Conservation (phyloP, 306 rosid species). For the Hippophae rhamnoides region DNA sequence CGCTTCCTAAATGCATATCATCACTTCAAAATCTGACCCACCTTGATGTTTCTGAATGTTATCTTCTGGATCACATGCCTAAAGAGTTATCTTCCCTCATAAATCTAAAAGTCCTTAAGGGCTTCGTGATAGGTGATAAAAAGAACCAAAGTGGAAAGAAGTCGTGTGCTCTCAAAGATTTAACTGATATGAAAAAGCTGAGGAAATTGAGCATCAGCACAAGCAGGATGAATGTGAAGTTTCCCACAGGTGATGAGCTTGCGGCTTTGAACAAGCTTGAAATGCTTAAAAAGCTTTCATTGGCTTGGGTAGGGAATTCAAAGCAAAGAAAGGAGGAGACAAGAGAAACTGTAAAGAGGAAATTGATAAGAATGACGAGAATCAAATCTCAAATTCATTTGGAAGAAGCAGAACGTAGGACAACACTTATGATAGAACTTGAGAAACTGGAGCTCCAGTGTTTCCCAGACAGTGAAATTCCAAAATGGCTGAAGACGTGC, state of each 20-base stretch:
- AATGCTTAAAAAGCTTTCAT: slow-evolving; percentile 11
- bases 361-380: not conserved
- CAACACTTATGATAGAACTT: not conserved
- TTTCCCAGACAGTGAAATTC: not conserved
- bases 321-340: not conserved
- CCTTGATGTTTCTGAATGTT: slow-evolving; percentile 31
- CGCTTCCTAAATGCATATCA: slow-evolving; percentile 11
- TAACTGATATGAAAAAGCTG: slow-evolving; percentile 13
- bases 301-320: slow-evolving; percentile 18
- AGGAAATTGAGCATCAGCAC: slow-evolving; percentile 24
- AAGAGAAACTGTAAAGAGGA: not conserved
- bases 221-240: slow-evolving; percentile 6
- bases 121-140: slow-evolving; percentile 10
- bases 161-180: slow-evolving; percentile 10
- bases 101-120: slow-evolving; percentile 21
- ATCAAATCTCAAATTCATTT: no score
- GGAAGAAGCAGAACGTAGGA: no score
- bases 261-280: not conserved
- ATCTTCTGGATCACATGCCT: slow-evolving; percentile 22
- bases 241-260: slow-evolving; percentile 16
- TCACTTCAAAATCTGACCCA: slow-evolving; percentile 20
- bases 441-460: slow-evolving; percentile 25
- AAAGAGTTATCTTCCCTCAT: slow-evolving; percentile 5
- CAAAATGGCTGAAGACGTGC: slow-evolving; percentile 4
- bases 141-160: not conserved